Percentiles rank a stretch among this genome's conserved stretches.
Conservation (phyloP, 768 basidiomycete species). For the Lactarius tabidus region DNA sequence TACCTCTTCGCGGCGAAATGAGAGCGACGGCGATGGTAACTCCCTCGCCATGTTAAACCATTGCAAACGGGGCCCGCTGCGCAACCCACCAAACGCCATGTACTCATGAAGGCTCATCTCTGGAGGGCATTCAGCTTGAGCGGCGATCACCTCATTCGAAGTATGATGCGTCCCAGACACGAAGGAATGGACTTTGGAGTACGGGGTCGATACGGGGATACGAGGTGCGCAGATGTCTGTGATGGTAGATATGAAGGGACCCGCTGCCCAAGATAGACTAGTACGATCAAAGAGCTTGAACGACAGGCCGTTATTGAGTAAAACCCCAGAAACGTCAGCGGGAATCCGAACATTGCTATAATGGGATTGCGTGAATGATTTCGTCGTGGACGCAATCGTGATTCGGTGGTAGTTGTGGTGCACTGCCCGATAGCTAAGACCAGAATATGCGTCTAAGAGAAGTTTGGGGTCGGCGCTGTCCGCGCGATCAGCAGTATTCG, state of each 20-base stretch:
- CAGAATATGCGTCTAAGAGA: constrained; percentile 3
- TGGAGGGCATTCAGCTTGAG: constrained; percentile 39
- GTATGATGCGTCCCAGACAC: constrained; percentile 24
- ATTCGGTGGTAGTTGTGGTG: background rate
- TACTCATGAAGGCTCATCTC: constrained; percentile 45
- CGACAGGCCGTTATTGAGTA: background rate
- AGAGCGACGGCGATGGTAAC: constrained; percentile 37
- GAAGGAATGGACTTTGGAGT: background rate
- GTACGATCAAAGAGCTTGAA: background rate
- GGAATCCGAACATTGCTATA: constrained; percentile 1
- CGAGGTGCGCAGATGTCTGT: background rate
- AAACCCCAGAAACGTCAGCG: background rate
- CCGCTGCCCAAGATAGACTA: background rate
- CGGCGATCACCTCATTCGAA: constrained; percentile 41
- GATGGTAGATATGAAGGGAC: background rate
- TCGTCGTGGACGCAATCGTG: constrained; percentile 5
- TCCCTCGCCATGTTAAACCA: constrained; percentile 49
- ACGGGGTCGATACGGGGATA: constrained; percentile 2
- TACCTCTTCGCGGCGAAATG: constrained; percentile 39
- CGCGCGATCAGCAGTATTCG: background rate
- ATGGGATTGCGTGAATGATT: background rate
- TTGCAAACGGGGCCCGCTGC: constrained; percentile 43
- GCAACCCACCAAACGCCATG: constrained; percentile 42
- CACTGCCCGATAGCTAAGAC: background rate
- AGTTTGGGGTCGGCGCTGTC: background rate